Conservation (phyloP, 2,329 filamentous ascomycete genomes). For the Moelleriella libera region DNA sequence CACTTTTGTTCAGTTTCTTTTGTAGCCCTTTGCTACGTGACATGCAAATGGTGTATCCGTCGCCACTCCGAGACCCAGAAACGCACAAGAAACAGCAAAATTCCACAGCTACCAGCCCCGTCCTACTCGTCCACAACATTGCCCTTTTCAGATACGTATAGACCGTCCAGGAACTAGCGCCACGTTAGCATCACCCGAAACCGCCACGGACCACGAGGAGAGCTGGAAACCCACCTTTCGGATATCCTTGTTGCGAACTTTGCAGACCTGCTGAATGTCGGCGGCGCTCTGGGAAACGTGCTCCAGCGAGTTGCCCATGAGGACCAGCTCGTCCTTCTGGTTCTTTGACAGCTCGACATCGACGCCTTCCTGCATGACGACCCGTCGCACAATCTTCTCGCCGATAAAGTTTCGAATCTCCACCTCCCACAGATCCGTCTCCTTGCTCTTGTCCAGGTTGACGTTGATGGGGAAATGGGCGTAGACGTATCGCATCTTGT, state of each 20-base stretch:
- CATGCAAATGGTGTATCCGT: conserved; percentile 47
- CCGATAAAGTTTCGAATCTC: conserved; percentile 99
- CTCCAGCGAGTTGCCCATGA: conserved; percentile 91
- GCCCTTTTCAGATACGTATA: conserved; percentile 98
- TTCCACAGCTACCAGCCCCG: conserved; percentile 17
- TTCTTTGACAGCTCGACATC: conserved; percentile 78
- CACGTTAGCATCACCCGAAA: neutral
- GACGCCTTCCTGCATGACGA: conserved; percentile 81
- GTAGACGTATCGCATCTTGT: conserved; percentile 99
- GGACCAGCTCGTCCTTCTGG: conserved; percentile 95
- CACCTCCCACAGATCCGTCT: conserved; percentile 78
- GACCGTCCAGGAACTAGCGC: conserved; percentile 89
- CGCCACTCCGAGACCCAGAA: conserved; percentile 50
- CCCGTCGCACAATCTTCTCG: conserved; percentile 96
- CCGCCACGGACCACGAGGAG: too few species aligned
- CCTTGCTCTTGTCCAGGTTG: conserved; percentile 92
- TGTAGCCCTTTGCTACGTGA: conserved; percentile 39
- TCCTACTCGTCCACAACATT: conserved; percentile 67
- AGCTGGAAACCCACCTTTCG: conserved; percentile 66
- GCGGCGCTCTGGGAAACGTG: conserved; percentile 94
- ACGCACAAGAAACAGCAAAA: conserved; percentile 40
- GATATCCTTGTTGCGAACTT: conserved; percentile 99
- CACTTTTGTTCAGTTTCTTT: too few species aligned
- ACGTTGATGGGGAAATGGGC: conserved; percentile 99
- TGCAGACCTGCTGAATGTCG: conserved; percentile 99